Evolutionary conservation across 2,329 filamentous ascomycete species (phyloP).

Genomic region (Colletotrichum horii): DNA sequence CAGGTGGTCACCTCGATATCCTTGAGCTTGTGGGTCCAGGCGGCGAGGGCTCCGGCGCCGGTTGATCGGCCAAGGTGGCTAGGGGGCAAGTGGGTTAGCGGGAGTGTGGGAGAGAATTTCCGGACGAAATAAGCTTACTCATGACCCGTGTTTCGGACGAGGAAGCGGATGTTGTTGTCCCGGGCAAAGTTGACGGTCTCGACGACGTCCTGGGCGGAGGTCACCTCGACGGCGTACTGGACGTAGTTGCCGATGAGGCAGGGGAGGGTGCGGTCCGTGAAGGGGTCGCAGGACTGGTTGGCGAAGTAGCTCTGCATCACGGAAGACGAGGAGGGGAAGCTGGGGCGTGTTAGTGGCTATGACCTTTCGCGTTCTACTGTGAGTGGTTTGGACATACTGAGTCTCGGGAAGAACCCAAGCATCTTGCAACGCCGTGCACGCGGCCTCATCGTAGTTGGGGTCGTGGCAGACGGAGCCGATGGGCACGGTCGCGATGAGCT

Average conservation of each 20-base stretch:
- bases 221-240: constrained; percentile 41
- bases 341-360: constrained; percentile 21
- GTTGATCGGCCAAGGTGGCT: constrained; percentile 38
- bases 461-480: constrained; percentile 59
- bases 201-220: constrained; percentile 31
- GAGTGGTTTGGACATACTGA: constrained; percentile 32
- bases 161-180: constrained; percentile 39
- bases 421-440: constrained; percentile 42
- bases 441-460: constrained; percentile 45
- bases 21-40: constrained; percentile 46
- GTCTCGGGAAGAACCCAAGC: constrained; percentile 38
- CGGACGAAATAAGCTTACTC: constrained; percentile 23
- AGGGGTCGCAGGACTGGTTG: constrained; percentile 43
- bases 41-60: constrained; percentile 42
- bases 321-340: constrained; percentile 41
- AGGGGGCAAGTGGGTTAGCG: constrained; percentile 28
- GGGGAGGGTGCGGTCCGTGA: constrained; percentile 37
- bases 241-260: constrained; percentile 51
- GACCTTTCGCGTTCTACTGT: background rate
- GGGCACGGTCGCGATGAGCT: constrained; percentile 57
- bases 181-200: constrained; percentile 41
- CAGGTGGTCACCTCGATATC: constrained; percentile 46
- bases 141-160: constrained; percentile 38
- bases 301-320: constrained; percentile 43
- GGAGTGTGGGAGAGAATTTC: constrained; percentile 24